Base-by-base conservation (phyloP, 23 red algal genomes). In the Porphyridium purpureum region DNA sequence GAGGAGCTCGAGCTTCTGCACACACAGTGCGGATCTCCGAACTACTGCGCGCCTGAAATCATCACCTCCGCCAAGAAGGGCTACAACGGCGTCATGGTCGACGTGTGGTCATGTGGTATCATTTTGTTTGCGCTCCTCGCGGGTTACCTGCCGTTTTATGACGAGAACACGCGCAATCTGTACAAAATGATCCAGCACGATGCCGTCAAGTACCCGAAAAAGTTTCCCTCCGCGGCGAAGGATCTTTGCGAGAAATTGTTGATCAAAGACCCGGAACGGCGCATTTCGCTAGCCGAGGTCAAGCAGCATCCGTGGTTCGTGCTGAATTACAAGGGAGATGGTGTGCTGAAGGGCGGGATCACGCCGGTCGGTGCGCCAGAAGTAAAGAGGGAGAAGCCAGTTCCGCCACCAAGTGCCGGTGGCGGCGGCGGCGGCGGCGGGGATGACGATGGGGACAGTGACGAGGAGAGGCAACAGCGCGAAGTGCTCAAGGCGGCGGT, bases 81-180 rank as follows among this genome's bases (percentile, higher is more conserved):
- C 27, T 83, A 83, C 41, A 66, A 65, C 27, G 77, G 88, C 21
- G 64, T 59, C 36, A 94, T 84, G 27, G 79, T 94, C 24, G 88
- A 94, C 62, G 80, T 82, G 1, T 94, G 88, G 88, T 74, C 64
- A 14, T 73, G 74, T 46, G 88, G 88, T 6, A 75, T 94, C 22
- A 84, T 94, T 33, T 31, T 94, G 60, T 94, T 73, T 62, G 75
- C 64, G 24, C 42, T 94, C 19, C 56, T 94, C 8, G 73, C 40
- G 34, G 88, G 88, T 5, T 54, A 59, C 9, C 56, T 83, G 2
- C 88, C 88, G 4, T 94, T 94, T 44, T 50, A 58, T 8, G 72
- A 94, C 54, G 77, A 80, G 6, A 57, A 75, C 19, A 67, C 67
- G 9, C 77, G 78, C 20, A 70, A 80, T 35, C 59, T 83, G 23